phyloP scores from a whole-genome alignment of 2,329 filamentous ascomycete genomes.

The Fusarium multiceps region DNA sequence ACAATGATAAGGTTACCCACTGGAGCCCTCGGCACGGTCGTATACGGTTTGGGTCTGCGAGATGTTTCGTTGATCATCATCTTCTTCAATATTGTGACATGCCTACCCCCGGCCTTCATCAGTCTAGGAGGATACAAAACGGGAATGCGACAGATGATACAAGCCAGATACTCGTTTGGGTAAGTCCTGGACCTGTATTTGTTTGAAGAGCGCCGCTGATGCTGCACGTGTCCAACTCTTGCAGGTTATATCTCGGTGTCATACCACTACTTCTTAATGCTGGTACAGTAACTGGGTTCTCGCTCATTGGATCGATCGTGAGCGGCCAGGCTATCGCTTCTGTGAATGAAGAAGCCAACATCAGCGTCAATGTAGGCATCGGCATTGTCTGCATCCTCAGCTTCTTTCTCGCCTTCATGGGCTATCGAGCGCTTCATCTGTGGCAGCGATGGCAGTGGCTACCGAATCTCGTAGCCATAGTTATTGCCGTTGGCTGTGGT shows the following conservation, averaged over 20 bases:
- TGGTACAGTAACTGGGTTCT: slow-evolving; percentile 68
- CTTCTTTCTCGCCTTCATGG: slow-evolving; percentile 65
- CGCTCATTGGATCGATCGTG: slow-evolving; percentile 66
- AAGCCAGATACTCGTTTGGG: slow-evolving; percentile 71
- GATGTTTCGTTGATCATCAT: slow-evolving; percentile 67
- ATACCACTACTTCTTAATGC: slow-evolving; percentile 66
- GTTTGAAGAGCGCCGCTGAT: slow-evolving; percentile 11
- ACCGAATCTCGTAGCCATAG: slow-evolving; percentile 62
- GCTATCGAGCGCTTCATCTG: slow-evolving; percentile 64
- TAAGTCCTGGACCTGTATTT: slow-evolving; percentile 34
- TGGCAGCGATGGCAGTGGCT: slow-evolving; percentile 69
- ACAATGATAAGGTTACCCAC: slow-evolving; percentile 61
- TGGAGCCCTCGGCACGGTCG: slow-evolving; percentile 67
- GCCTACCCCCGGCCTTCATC: slow-evolving; percentile 65
- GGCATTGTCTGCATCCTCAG: slow-evolving; percentile 65
- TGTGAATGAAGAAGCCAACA: slow-evolving; percentile 54
- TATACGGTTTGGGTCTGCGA: slow-evolving; percentile 65
- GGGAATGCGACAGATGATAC: slow-evolving; percentile 69
- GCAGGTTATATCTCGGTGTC: slow-evolving; percentile 60
- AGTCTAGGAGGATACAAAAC: slow-evolving; percentile 66
- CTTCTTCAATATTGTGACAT: slow-evolving; percentile 67
- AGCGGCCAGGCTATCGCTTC: slow-evolving; percentile 65
- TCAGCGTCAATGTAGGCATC: slow-evolving; percentile 66
- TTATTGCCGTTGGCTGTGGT: slow-evolving; percentile 65
- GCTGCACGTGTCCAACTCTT: not conserved